Evolutionary conservation across 352 stramenopile genomes (phyloP).

Genomic region (Phytophthora pini): DNA sequence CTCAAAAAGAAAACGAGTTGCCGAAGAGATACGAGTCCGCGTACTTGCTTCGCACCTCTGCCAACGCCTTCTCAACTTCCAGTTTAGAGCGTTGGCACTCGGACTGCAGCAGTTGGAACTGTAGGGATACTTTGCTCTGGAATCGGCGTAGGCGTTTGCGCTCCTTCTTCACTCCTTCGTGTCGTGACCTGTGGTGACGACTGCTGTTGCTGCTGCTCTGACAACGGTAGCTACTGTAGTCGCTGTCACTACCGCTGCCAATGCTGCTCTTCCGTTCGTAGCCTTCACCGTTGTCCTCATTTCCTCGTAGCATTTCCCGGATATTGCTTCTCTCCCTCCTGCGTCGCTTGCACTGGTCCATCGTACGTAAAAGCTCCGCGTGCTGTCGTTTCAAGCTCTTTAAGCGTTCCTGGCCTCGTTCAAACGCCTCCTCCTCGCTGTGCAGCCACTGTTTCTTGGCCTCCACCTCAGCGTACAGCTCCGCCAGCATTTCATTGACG

Average conservation of each 20-base stretch:
- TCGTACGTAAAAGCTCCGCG: constrained; percentile 39
- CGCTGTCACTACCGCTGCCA: constrained; percentile 18
- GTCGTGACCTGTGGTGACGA: constrained; percentile 4
- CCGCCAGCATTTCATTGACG: constrained; percentile 39
- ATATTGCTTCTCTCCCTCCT: constrained; percentile 44
- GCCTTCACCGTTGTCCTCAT: constrained; percentile 11
- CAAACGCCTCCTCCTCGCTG: constrained; percentile 44
- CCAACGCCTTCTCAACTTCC: constrained; percentile 56
- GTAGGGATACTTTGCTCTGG: constrained; percentile 53
- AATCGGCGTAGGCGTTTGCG: constrained; percentile 48
- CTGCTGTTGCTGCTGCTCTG: constrained; percentile 15
- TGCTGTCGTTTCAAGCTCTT: constrained; percentile 46
- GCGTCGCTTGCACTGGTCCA: constrained; percentile 48
- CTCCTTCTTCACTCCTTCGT: constrained; percentile 47
- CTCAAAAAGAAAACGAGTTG: constrained; percentile 38
- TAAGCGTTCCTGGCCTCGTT: constrained; percentile 34
- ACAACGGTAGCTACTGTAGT: constrained; percentile 12
- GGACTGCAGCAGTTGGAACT: constrained; percentile 68
- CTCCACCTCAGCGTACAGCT: constrained; percentile 36
- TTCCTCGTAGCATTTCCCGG: constrained; percentile 37
- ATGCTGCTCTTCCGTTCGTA: constrained; percentile 21
- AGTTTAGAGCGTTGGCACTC: constrained; percentile 63
- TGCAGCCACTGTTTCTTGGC: constrained; percentile 45
- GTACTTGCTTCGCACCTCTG: constrained; percentile 69
- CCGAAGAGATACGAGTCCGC: constrained; percentile 71